phyloP scores from a whole-genome alignment of 306 rosid genomes.

The Styphnolobium japonicum region DNA sequence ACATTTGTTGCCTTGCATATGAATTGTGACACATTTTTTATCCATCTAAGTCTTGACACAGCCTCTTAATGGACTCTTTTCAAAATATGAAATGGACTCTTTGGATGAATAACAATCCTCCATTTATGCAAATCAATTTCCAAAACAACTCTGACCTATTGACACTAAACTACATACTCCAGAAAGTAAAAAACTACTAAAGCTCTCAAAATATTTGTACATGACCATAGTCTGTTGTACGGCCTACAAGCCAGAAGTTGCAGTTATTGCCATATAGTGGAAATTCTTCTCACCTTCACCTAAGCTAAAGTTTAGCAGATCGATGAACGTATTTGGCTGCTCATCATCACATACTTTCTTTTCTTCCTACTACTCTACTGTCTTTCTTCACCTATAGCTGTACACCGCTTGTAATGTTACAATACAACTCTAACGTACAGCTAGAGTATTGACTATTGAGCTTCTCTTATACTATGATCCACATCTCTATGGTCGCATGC shows the following conservation, averaged over 20 bases:
- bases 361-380: conserved; percentile 1
- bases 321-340: not conserved
- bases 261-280: not conserved
- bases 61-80: not conserved
- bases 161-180: conserved; percentile 15
- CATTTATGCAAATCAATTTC: not conserved
- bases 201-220: conserved; percentile 35
- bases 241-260: conserved; percentile 9
- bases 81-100: not conserved
- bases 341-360: not conserved
- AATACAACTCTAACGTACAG: not conserved
- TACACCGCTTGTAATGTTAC: conserved; percentile 24
- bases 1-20: not conserved
- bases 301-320: not conserved
- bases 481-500: conserved; percentile 20
- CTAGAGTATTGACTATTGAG: not conserved
- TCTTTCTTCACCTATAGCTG: conserved; percentile 23
- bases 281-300: conserved; percentile 7
- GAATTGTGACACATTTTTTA: not conserved
- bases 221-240: conserved; percentile 22
- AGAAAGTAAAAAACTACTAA: not conserved
- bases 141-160: conserved; percentile 12
- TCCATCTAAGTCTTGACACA: not conserved
- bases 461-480: not conserved
- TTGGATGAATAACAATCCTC: not conserved